Evolutionary conservation across 768 basidiomycete species (phyloP), one percentile per base, ranked within the genome.

Genomic region (Stropharia rugosoannulata): DNA sequence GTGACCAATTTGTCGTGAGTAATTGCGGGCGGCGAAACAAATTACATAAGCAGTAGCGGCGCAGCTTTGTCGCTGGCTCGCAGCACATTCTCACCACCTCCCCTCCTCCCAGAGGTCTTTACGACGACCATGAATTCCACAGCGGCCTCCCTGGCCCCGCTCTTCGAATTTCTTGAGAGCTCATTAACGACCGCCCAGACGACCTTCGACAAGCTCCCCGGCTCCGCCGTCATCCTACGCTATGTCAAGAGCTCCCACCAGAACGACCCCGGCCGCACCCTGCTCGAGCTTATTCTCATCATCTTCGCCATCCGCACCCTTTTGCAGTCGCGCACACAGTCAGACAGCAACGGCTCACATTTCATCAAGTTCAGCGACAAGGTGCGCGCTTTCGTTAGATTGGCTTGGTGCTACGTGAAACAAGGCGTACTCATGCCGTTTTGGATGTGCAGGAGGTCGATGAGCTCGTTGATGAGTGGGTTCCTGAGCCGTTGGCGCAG

Each of bases 391-490:
- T 9, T 43, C 10, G 22, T 40, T 36, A 22, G 22, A 22, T 22
- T 22, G 22, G 22, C 22, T 22, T 4, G 22, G 22, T 22, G 22
- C 22, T 11, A 25, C 32, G 19, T 50, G 38, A 51, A 41, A 57
- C 45, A 19, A 39, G 10, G n/a, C 4, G 22, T 8, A 49, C 39
- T 27, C 8, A 44, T 35, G 29, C 41, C 10, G 22, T 7, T 29
- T 37, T 12, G 12, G 38, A 39, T 43, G 16, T n/a, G 13, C 50
- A 59, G 95, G 97, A 98, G 86, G 84, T 98, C 41, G 87, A 98
- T 67, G 97, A 98, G 66, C 81, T 98, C 25, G 95, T 99, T 1
- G 88, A 93, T 49, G 97, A 98, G 70, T 99, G 95, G 93, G 75
- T 75, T 2, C 97, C 97, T 0, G 92, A 95, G 58, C 85, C 91